Percentiles rank a stretch among this genome's conserved stretches.
phyloP scores from a whole-genome alignment of 768 basidiomycete genomes.

The Russula olivacea region DNA sequence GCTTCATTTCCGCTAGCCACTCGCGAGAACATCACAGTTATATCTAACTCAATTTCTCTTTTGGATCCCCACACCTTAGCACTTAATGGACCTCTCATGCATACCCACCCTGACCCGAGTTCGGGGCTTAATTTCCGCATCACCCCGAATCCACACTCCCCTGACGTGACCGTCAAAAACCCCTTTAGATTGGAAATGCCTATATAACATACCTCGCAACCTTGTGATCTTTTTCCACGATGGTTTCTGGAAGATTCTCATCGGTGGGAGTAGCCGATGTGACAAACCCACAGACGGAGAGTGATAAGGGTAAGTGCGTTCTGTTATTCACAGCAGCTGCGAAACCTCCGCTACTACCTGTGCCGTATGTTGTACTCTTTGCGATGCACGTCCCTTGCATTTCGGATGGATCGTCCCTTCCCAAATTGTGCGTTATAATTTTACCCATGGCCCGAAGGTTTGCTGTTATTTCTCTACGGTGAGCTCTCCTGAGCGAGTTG shows the following conservation, averaged over 20 bases:
- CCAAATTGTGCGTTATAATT: not conserved
- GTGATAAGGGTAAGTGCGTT: conserved; percentile 12
- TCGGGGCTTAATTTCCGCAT: conserved; percentile 19
- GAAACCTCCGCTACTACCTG: conserved; percentile 1
- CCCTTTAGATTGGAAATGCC: not conserved
- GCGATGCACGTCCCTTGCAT: not conserved
- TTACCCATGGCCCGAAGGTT: not conserved
- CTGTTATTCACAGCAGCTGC: conserved; percentile 8
- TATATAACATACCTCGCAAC: conserved; percentile 6
- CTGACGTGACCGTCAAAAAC: conserved; percentile 1
- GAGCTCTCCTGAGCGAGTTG: not conserved
- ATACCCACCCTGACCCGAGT: conserved; percentile 6
- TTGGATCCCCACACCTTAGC: conserved; percentile 5
- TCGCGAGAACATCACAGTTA: conserved; percentile 20
- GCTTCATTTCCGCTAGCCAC: conserved; percentile 20
- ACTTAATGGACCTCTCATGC: conserved; percentile 9
- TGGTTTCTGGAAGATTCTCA: conserved; percentile 13
- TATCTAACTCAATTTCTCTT: conserved; percentile 15
- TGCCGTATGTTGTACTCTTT: not conserved
- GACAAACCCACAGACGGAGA: conserved; percentile 1
- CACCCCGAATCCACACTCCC: not conserved
- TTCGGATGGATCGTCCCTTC: not conserved
- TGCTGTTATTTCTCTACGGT: not conserved
- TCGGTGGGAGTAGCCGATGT: conserved; percentile 14
- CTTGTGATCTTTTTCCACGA: conserved; percentile 12